Evolutionary conservation across 176 grass and related monocot species (phyloP).

Genomic region (Calamus simplicifolius): DNA sequence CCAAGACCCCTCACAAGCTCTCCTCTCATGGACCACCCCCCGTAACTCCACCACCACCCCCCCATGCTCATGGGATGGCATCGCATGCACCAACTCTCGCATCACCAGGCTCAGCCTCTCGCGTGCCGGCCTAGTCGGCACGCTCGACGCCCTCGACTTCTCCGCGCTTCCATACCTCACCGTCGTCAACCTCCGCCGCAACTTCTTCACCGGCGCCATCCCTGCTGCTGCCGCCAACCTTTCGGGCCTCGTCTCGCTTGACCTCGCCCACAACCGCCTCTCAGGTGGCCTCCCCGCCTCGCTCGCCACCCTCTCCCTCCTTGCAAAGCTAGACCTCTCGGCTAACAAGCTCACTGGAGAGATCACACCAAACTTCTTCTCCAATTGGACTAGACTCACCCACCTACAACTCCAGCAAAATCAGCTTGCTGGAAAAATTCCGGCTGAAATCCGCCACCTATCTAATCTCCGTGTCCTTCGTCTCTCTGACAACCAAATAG

Average conservation of each 20-base stretch:
- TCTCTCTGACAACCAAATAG: too few species aligned
- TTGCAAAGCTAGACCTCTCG: too few species aligned
- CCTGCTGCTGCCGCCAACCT: conserved; percentile 1
- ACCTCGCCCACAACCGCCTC: conserved; percentile 2
- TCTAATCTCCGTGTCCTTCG: too few species aligned
- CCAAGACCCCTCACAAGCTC: neutral
- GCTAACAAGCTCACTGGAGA: too few species aligned
- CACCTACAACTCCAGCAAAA: too few species aligned
- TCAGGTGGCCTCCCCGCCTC: neutral
- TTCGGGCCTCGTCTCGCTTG: neutral
- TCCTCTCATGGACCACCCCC: neutral
- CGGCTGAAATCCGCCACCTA: too few species aligned
- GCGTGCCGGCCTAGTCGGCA: neutral
- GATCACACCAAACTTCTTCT: too few species aligned
- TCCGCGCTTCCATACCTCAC: neutral
- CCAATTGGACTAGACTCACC: too few species aligned
- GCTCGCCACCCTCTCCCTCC: too few species aligned
- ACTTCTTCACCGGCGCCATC: neutral
- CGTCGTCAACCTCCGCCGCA: neutral
- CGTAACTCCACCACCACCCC: neutral
- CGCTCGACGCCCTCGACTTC: conserved; percentile 8
- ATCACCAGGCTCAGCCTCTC: neutral
- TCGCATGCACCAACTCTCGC: neutral
- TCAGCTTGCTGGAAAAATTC: too few species aligned
- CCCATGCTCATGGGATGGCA: conserved; percentile 1